phyloP scores from a whole-genome alignment of 129 eudicot genomes.

The Artemisia tridentata region DNA sequence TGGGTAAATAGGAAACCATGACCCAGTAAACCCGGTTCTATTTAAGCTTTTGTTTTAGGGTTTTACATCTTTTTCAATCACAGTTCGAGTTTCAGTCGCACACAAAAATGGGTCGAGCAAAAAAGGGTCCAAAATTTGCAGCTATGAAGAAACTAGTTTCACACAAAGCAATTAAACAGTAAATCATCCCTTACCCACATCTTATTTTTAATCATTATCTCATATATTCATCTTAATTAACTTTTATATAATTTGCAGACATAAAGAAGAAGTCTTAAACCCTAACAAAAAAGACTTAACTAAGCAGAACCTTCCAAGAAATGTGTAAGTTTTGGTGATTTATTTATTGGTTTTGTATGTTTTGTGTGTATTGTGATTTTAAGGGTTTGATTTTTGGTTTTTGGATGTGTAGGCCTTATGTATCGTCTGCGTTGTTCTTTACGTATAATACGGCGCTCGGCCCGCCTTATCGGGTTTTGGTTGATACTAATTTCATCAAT shows the following conservation, averaged over 20 bases:
- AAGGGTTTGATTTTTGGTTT: conserved; percentile 18
- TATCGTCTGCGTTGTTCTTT: conserved; percentile 89
- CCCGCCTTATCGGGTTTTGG: conserved; percentile 91
- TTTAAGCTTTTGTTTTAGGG: not conserved
- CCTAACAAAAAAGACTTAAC: conserved; percentile 78
- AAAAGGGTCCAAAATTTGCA: conserved; percentile 84
- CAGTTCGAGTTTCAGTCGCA: not conserved
- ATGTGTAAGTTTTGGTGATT: conserved; percentile 55
- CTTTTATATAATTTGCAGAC: conserved; percentile 34
- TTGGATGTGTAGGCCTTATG: conserved; percentile 64
- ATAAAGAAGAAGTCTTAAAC: conserved; percentile 81
- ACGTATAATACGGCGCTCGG: conserved; percentile 82
- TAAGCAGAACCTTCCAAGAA: conserved; percentile 82
- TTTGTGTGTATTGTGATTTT: not conserved
- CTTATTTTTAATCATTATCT: not conserved
- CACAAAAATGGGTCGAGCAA: conserved; percentile 77
- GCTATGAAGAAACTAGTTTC: conserved; percentile 91
- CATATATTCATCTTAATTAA: not conserved
- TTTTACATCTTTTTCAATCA: not conserved
- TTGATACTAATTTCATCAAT: conserved; percentile 96
- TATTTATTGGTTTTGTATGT: not conserved
- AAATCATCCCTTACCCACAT: not conserved
- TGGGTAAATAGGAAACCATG: not conserved
- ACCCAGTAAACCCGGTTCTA: too few species aligned
- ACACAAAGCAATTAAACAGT: conserved; percentile 79